Percentiles rank a stretch among this genome's conserved stretches.
phyloP scores from a whole-genome alignment of 106 monocot genomes.

The Dendrobium catenatum region DNA sequence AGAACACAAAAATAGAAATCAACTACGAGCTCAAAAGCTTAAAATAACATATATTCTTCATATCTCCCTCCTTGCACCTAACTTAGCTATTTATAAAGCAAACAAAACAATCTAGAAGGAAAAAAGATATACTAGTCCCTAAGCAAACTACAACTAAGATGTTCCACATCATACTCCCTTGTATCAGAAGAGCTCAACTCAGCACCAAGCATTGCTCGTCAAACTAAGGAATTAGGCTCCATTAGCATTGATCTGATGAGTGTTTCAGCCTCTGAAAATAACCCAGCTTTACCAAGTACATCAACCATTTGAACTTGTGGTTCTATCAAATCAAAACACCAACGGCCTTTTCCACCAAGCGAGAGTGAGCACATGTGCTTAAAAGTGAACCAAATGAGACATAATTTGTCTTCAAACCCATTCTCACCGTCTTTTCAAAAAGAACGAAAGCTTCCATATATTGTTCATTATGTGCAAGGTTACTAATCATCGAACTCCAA shows the following conservation, averaged over 20 bases:
- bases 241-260: constrained; percentile 51
- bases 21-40: too few species aligned
- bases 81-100: too few species aligned
- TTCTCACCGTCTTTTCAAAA: constrained; percentile 45
- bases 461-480: constrained; percentile 43
- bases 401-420: constrained; percentile 36
- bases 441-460: constrained; percentile 28
- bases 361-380: constrained; percentile 59
- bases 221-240: constrained; percentile 51
- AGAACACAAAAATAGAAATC: too few species aligned
- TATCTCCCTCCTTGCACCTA: too few species aligned
- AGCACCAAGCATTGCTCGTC: constrained; percentile 67
- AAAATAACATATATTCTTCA: too few species aligned
- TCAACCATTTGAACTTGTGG: constrained; percentile 57
- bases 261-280: constrained; percentile 48
- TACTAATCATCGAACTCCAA: constrained; percentile 84
- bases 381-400: constrained; percentile 57
- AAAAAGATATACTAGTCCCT: too few species aligned
- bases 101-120: too few species aligned
- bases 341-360: constrained; percentile 48
- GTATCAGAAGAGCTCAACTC: too few species aligned
- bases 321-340: constrained; percentile 38
- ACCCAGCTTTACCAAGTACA: constrained; percentile 50
- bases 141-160: too few species aligned
- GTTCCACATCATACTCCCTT: too few species aligned